These are phyloP conservation scores for Lactarius indigo DNA, from an alignment of 768 basidiomycete genomes.

Conservation along the genomic window DNA sequence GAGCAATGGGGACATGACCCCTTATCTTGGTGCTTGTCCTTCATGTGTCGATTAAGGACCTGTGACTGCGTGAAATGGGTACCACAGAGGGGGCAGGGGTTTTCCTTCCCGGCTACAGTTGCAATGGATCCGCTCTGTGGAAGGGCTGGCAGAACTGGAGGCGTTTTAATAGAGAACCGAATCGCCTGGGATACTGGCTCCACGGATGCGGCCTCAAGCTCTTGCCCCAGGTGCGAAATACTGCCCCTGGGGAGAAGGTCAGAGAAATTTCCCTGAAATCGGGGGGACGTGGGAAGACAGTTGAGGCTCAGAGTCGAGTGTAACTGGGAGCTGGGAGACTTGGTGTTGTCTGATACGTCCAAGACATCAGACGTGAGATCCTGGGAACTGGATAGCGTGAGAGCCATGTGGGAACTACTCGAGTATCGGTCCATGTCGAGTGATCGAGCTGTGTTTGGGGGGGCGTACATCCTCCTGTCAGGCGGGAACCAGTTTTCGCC, in stretches of 20 bases:
- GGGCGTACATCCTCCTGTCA: background rate
- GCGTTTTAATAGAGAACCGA: background rate
- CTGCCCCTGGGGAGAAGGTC: background rate
- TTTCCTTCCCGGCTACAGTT: background rate
- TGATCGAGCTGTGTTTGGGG: background rate
- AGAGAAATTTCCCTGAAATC: background rate
- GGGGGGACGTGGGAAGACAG: background rate
- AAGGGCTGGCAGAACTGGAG: background rate
- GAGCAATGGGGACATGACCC: background rate
- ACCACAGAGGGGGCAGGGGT: background rate
- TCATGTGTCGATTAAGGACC: background rate
- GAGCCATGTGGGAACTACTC: background rate
- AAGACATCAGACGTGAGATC: too few species aligned
- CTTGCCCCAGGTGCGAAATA: background rate
- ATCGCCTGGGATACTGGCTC: background rate
- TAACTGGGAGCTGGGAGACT: background rate
- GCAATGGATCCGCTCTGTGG: too few species aligned
- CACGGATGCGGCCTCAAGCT: background rate
- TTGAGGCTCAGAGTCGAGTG: background rate
- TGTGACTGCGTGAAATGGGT: background rate
- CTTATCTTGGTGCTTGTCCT: background rate
- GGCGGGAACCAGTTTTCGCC: background rate
- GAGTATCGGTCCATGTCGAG: background rate
- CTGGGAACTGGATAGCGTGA: background rate
- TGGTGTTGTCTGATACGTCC: background rate